A percentile compares a stretch with the other conserved stretches of the same genome.
These are phyloP conservation scores for Ascosphaera apis DNA, from an alignment of 2,329 filamentous ascomycete species.

Conservation along the genomic window DNA sequence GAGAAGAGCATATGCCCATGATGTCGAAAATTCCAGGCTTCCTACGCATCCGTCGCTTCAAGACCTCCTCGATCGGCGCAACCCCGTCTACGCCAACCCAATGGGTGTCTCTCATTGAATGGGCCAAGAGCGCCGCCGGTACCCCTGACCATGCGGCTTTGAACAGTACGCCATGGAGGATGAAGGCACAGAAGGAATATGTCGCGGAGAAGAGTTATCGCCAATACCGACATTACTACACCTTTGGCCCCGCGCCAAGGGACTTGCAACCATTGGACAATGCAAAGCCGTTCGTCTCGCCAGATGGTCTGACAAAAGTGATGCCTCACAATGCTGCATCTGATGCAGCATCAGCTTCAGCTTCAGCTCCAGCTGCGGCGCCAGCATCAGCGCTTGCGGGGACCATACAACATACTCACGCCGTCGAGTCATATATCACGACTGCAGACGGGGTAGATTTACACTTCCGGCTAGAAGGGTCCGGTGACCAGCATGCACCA, in stretches of 20 bases:
- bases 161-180: constrained; percentile 37
- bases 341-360: constrained; percentile 11
- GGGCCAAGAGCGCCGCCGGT: constrained; percentile 40
- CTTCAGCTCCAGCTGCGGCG: constrained; percentile 14
- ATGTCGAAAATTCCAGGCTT: constrained; percentile 55
- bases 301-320: constrained; percentile 34
- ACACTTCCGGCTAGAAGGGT: constrained; percentile 56
- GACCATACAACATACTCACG: constrained; percentile 4
- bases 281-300: constrained; percentile 28
- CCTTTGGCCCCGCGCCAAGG: constrained; percentile 51
- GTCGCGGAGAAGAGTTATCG: constrained; percentile 35
- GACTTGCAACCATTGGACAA: constrained; percentile 38
- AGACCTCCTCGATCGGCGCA: constrained; percentile 37
- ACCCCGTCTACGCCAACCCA: constrained; percentile 27
- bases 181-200: constrained; percentile 34
- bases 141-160: constrained; percentile 41
- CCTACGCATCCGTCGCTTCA: constrained; percentile 48
- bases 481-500: constrained; percentile 39
- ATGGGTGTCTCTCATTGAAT: constrained; percentile 51
- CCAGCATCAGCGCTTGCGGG: constrained; percentile 10
- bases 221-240: constrained; percentile 51
- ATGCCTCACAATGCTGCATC: constrained; percentile 13
- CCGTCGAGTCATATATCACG: constrained; percentile 44
- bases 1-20: constrained; percentile 50
- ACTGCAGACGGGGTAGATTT: constrained; percentile 44